Conservation (phyloP, 1,139 yeast species). For the Candida gigantensis region DNA sequence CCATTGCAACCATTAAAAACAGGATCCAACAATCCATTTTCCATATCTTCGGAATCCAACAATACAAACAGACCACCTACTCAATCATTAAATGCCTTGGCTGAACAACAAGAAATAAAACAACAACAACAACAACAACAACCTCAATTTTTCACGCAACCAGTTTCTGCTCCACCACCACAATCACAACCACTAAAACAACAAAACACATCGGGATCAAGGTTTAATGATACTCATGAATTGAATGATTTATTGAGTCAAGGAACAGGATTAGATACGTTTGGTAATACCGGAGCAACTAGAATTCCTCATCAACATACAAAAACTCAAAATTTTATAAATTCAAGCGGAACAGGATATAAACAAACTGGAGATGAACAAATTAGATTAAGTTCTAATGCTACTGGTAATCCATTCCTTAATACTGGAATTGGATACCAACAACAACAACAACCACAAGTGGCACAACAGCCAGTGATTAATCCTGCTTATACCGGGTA, state of each 20-base stretch:
- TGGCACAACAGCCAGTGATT: constrained; percentile 16
- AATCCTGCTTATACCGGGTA: constrained; percentile 74
- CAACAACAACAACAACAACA: constrained; percentile 25
- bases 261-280: constrained; percentile 93
- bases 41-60: constrained; percentile 39
- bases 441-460: constrained; percentile 25
- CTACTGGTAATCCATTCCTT: constrained; percentile 73
- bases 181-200: constrained; percentile 21
- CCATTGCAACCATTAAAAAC: constrained; percentile 63
- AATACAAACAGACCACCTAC: constrained; percentile 20
- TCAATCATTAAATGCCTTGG: constrained; percentile 23
- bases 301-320: constrained; percentile 96
- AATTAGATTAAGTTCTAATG: constrained; percentile 41
- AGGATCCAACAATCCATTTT: constrained; percentile 91
- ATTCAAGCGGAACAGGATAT: constrained; percentile 86
- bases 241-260: constrained; percentile 76
- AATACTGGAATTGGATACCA: constrained; percentile 73
- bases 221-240: constrained; percentile 60
- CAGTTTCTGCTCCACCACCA: no score
- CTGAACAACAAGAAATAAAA: constrained; percentile 28
- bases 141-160: constrained; percentile 26
- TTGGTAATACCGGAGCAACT: constrained; percentile 88
- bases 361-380: constrained; percentile 46
- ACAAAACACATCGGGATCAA: constrained; percentile 37
- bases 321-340: constrained; percentile 73